Evolutionary conservation across 2,329 filamentous ascomycete genomes (phyloP), one percentile per base, ranked within the genome.

Genomic region (Anisogramma anomala): DNA sequence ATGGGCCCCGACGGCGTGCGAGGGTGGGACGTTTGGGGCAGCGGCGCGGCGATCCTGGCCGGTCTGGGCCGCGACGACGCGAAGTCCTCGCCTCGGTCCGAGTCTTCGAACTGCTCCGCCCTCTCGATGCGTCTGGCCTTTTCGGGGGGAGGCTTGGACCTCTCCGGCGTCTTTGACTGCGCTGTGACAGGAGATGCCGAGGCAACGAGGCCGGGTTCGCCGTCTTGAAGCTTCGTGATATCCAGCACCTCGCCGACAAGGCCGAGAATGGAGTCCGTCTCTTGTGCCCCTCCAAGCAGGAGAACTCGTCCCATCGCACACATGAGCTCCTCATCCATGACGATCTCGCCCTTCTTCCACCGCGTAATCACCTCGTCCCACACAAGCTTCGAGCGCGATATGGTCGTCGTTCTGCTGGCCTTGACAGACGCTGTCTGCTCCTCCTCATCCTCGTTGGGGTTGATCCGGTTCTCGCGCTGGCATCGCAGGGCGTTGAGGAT

Each of bases 241-340:
- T 76, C 72, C 77, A 89, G 88, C 1, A 86, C 84, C 60, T 94
- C 80, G 50, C 86, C 72, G n/a, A 93, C 61, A 15, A 95, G 66
- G 28, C 74, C 74, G 17, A 94, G 69, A 2, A 94, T 67, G 51
- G 85, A 76, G 47, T 82, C 75, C 58, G 72, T 79, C 50, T 91
- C 79, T 36, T 67, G 60, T 14, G 72, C 65, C 9, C 69, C 64
- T 13, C 82, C 77, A 36, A 80, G 63, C 17, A 87, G 62, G n/a
- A 96, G 66, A 3, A 94, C 51, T 26, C 79, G 71, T 5, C 80
- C 86, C 84, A 96, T 94, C 22, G 82, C 71, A 53, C 77, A 81
- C 3, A 93, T 81, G 15, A 96, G 66, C 41, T 74, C 65, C 58
- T 91, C 85, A 52, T 95, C 88, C 15, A 96, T 68, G 36, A 69